A percentile compares a stretch with the other conserved stretches of the same genome.
phyloP scores from a whole-genome alignment of 2,329 filamentous ascomycete species.

The Purpureocillium lavendulum region DNA sequence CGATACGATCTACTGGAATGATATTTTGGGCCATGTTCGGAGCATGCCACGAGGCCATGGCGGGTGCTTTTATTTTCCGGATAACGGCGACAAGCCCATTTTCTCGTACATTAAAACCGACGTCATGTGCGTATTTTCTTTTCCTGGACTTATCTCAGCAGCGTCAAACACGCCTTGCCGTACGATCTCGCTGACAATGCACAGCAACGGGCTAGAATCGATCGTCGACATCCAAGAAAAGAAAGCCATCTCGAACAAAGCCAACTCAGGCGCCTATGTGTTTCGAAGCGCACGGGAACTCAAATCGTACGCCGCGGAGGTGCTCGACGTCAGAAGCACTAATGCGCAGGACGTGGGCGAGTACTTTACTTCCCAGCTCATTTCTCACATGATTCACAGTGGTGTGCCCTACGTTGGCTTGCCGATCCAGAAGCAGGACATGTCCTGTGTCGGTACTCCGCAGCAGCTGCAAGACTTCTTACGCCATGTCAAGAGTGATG shows the following conservation, averaged over 20 bases:
- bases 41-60: constrained; percentile 16
- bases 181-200: background rate
- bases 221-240: constrained; percentile 21
- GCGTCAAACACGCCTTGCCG: no score
- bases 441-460: constrained; percentile 18
- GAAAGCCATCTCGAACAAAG: constrained; percentile 19
- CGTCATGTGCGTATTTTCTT: constrained; percentile 3
- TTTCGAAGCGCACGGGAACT: constrained; percentile 16
- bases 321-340: constrained; percentile 9
- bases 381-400: constrained; percentile 13
- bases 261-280: constrained; percentile 18
- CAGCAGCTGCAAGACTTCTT: constrained; percentile 19
- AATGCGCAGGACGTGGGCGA: constrained; percentile 15
- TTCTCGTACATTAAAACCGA: constrained; percentile 21
- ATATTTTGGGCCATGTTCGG: constrained; percentile 17
- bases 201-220: constrained; percentile 7
- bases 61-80: constrained; percentile 17
- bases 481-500: constrained; percentile 5
- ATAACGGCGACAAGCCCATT: constrained; percentile 19
- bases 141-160: no score
- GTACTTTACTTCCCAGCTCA: constrained; percentile 15
- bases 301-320: constrained; percentile 12
- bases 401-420: constrained; percentile 16
- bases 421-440: constrained; percentile 13
- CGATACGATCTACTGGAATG: constrained; percentile 24